phyloP scores from a whole-genome alignment of 2,329 filamentous ascomycete genomes.

The Knufia petricola region DNA sequence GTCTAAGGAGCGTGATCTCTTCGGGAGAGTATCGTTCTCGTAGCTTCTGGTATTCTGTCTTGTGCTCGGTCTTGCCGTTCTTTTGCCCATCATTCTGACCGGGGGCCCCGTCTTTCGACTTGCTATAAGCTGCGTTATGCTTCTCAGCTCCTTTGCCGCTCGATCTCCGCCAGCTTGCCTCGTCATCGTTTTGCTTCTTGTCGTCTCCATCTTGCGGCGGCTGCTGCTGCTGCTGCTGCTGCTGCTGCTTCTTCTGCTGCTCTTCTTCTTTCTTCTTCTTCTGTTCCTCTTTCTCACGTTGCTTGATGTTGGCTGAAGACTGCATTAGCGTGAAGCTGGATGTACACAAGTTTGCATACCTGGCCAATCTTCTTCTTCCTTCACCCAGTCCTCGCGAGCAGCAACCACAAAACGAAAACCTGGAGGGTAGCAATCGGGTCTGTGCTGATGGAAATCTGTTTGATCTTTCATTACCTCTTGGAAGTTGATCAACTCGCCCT shows the following conservation, averaged over 20 bases:
- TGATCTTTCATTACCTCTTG: conserved; percentile 25
- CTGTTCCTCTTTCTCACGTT: conserved; percentile 27
- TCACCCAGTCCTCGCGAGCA: conserved; percentile 41
- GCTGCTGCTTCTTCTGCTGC: conserved; percentile 24
- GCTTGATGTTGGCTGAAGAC: conserved; percentile 33
- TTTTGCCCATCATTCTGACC: background rate
- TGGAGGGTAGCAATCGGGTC: conserved; percentile 36
- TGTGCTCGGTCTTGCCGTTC: conserved; percentile 9
- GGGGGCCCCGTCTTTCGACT: conserved; percentile 10
- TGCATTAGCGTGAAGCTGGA: background rate
- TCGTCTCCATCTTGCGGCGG: conserved; percentile 16
- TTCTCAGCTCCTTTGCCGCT: conserved; percentile 26
- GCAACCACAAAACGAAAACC: conserved; percentile 45
- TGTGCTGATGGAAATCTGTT: conserved; percentile 35
- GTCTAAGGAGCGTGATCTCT: conserved; percentile 35
- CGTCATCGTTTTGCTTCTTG: conserved; percentile 20
- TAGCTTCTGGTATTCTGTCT: conserved; percentile 23
- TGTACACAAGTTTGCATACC: conserved; percentile 11
- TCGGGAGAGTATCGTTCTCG: conserved; percentile 32
- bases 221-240: conserved; percentile 13
- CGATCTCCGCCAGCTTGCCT: conserved; percentile 26
- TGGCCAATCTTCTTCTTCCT: conserved; percentile 41
- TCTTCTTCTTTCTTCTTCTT: conserved; percentile 23
- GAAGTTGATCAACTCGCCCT: conserved; percentile 24
- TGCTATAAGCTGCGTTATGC: conserved; percentile 31